Base-by-base conservation (phyloP, 306 rosid species). In the Argentina anserina region DNA sequence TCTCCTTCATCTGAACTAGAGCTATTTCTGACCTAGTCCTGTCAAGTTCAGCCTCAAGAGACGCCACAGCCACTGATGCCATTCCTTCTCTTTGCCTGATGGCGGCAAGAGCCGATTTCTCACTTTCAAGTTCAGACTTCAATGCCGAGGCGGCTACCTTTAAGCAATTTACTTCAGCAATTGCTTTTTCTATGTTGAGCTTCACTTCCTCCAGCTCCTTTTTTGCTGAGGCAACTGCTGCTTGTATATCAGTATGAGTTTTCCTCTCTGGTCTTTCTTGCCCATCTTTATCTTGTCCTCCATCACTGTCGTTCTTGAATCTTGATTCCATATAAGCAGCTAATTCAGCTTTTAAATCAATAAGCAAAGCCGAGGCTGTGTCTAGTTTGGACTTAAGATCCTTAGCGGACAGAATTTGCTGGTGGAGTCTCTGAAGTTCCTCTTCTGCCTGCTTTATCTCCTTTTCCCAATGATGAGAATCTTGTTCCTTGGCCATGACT, bases 401-500 rank as follows among this genome's bases (percentile, higher is more conserved):
- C 90, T 90, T 88, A 3, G 86, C 84, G 14, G 93, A 92, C 67
- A 80, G 56, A 78, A 92, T 84, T 82, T 95, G 91, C 75, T 83
- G 90, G 79, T 86, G 69, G 41, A 92, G 88, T 79, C 81, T 84
- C 80, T 87, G 86, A 69, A 95, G 90, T 85, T 92, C 97, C 78
- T 88, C 97, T 78, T 95, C 97, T 53, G 93, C 87, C 76, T 84
- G 90, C 82, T 86, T 92, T 73, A 95, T 83, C 76, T 95, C 97
- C 84, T 95, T 95, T 77, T 92, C 97, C 97, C 97, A 90, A 62
- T 83, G 78, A 49, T 87, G 97, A 45, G 93, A 88, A 92, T 95
- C 99, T 73, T 95, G 97, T 79, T 95, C 99, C 89, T 82, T 85
- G 58, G 92, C 97, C 97, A 95, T 88, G 73, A 86, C 92, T 46